A percentile compares a stretch with the other conserved stretches of the same genome.
Conservation (phyloP, 2,329 filamentous ascomycete genomes). For the Penicillium capsulatum region DNA sequence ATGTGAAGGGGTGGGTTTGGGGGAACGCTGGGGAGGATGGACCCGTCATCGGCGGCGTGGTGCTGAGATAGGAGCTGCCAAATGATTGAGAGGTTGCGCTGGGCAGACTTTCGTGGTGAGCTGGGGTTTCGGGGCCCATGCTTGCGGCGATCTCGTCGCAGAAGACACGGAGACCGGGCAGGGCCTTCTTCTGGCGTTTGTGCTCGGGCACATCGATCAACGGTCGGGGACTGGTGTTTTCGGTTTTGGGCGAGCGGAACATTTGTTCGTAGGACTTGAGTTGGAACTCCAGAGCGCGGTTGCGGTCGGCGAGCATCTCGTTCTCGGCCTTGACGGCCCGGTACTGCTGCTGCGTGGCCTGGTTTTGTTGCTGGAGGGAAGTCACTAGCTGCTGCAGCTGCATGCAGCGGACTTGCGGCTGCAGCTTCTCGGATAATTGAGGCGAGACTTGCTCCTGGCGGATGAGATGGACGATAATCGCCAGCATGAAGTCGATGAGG, state of each 20-base stretch:
- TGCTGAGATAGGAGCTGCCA: slow-evolving; percentile 27
- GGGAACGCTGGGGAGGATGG: slow-evolving; percentile 36
- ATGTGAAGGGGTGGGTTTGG: slow-evolving; percentile 24
- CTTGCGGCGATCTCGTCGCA: slow-evolving; percentile 32
- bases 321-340: slow-evolving; percentile 35
- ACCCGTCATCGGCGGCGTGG: slow-evolving; percentile 34
- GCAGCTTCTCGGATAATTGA: slow-evolving; percentile 37
- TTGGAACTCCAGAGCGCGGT: slow-evolving; percentile 37
- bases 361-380: slow-evolving; percentile 37
- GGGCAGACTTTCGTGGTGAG: slow-evolving; percentile 21
- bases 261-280: slow-evolving; percentile 39
- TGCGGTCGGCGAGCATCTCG: slow-evolving; percentile 33
- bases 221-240: slow-evolving; percentile 26
- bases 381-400: slow-evolving; percentile 35
- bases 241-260: slow-evolving; percentile 36
- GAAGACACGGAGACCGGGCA: slow-evolving; percentile 36
- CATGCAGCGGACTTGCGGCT: slow-evolving; percentile 39
- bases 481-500: slow-evolving; percentile 38
- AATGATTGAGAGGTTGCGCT: slow-evolving; percentile 29
- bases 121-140: slow-evolving; percentile 21
- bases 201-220: slow-evolving; percentile 26
- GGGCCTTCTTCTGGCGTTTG: slow-evolving; percentile 30
- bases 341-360: slow-evolving; percentile 33
- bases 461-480: slow-evolving; percentile 35
- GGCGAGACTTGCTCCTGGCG: slow-evolving; percentile 34